Evolutionary conservation across 2,329 filamentous ascomycete genomes (phyloP), one percentile per base, ranked within the genome.

Genomic region (Xylaria digitata): DNA sequence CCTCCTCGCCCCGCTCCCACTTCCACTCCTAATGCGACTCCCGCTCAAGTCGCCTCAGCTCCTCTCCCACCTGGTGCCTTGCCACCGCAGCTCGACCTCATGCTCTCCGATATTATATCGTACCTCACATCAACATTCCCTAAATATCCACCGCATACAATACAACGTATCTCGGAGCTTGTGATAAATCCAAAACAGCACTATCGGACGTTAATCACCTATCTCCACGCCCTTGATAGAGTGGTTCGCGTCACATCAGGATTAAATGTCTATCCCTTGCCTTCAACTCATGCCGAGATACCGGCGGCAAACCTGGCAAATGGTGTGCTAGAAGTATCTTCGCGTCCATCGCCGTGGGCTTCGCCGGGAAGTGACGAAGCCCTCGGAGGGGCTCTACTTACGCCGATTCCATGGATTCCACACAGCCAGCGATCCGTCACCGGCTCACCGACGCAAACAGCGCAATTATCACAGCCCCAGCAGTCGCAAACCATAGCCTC

Each of bases 81-180:
- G 15, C 91, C 92, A 2, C 83, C 84, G 7, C 89, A 90, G 69
- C 83, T 95, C 56, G 80, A 84, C 64, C 83, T 85, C 61, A 87
- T 93, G 76, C 80, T 93, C 53, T 77, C 80, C 66, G 87, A 87
- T 64, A 90, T 93, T 70, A 84, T 80, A 45, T 79, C 80, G 6
- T 89, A 90, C 17, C 83, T 97, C 45, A 83, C 80, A 56, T 84
- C 83, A 2, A 87, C 86, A 71, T 99, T 99, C 79, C 77, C 87
- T 23, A 82, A 84, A 2, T 87, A 92, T 73, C 95, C 96, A 1
- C 96, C 96, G 0, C 93, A 98, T 78, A 98, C 96, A 2, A 87
- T 97, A 68, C 96, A 99, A 80, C 91, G 96, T 45, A 86, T 99
- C 23, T 89, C 94, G 23, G 96, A 99, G 82, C 89, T 98, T 34